phyloP scores from a whole-genome alignment of 2,329 filamentous ascomycete species.

The Pseudofabraea citricarpa region DNA sequence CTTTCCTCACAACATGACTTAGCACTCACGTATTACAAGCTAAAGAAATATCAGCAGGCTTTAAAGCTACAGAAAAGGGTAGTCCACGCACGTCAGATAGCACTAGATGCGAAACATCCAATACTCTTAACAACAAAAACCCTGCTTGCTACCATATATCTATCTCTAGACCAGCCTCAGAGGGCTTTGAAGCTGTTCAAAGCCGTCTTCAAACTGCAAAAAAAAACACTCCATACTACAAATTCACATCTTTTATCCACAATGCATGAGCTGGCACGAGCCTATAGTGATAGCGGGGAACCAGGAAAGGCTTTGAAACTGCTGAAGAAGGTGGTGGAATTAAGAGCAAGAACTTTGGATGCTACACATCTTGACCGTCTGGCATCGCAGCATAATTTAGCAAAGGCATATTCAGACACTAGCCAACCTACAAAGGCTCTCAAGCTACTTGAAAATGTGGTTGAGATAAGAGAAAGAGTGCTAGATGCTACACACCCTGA shows the following conservation, averaged over 20 bases:
- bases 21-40: not conserved
- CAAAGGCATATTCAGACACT: not conserved
- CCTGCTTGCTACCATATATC: not conserved
- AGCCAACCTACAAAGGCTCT: not conserved
- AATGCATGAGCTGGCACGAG: not conserved
- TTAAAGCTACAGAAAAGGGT: not conserved
- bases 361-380: not conserved
- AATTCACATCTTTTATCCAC: not conserved
- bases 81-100: not conserved
- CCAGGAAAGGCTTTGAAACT: conserved; percentile 3
- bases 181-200: not conserved
- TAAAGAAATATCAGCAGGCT: not conserved
- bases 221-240: not conserved
- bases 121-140: not conserved
- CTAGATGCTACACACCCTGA: conserved; percentile 1
- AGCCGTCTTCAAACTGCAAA: not conserved
- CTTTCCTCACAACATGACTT: not conserved
- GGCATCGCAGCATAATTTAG: not conserved
- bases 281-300: not conserved
- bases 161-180: not conserved
- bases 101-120: not conserved
- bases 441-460: not conserved
- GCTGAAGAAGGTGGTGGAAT: not conserved
- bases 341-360: not conserved
- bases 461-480: not conserved